Evolutionary conservation across 1,139 yeast species (phyloP), one percentile per base, ranked within the genome.

Genomic region (Saccharomyces hybrid): DNA sequence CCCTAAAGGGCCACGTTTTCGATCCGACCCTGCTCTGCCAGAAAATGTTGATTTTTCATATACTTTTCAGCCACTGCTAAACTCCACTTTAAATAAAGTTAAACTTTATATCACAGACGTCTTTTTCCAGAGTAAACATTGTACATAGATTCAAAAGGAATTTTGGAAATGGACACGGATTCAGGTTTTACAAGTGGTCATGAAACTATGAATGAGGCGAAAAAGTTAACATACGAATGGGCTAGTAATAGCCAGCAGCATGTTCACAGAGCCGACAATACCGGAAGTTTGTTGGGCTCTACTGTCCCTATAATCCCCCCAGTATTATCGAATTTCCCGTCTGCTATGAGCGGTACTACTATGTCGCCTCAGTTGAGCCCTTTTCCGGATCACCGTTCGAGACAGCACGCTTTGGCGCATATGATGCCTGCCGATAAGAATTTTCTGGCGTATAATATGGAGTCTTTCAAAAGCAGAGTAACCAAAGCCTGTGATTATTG

Each of bases 401-500:
- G 44, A 16, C 44, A 38, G 2, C 44, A 38, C 13, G 13, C 44
- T 1, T 9, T 38, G 6, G 44, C 44, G 3, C 44, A 38, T 9
- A 38, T 38, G 44, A 38, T 38, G 2, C 23, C 44, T 38, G 25
- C 44, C 13, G 44, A 16, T 38, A 38, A 38, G 25, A 38, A 19
- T 19, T 38, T 38, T 38, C 23, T 38, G n/a, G 25, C 44, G 4
- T 38, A 38, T 16, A 38, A 8, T 4, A 38, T 38, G 44, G 44
- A 38, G 6, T 38, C 44, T 38, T 38, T 38, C 26, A 52, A 49
- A 44, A 63, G 58, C 51, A 62, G 74, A 51, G 71, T 67, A 13
- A 55, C 70, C 11, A 62, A 63, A 51, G 74, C 74, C 6, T 71
- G 74, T 58, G 68, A 69, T 48, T 68, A 67, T 53, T 71, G 74